Base-by-base conservation (phyloP, 179 eudicot genomes). In the Carnegiea gigantea region DNA sequence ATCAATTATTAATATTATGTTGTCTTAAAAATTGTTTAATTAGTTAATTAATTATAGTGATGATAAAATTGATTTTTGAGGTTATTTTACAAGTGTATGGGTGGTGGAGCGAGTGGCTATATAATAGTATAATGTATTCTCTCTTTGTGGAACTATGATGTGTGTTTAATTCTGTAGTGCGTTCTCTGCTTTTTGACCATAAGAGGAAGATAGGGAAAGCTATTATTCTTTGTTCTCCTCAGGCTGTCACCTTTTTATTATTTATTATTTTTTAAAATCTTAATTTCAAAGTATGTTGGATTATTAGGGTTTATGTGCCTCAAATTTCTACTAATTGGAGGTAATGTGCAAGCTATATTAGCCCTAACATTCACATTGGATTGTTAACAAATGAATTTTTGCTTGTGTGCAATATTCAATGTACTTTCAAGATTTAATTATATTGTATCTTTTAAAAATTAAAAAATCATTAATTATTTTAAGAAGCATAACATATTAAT, bases 81-180 rank as follows among this genome's bases (percentile, higher is more conserved):
- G 59, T 15, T 20, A 51, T 75, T 30, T 30, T 77, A 70, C 77
- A 78, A 57, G 78, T 70, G 76, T 70, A 60, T 80, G 82, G 84
- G 65, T 65, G 84, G 82, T 84, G 86, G 86, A 51, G 78, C 48
- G 81, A 51, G 78, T 43, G 81, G 70, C n/a, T 57, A 76, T 73
- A 76, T 24, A 73, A 76, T 24, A 73, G 30, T 81, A 79, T 17
- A 60, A 83, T 84, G 80, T 84, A 81, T 82, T 86, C 83, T 73
- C 67, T 67, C 73, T 59, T 86, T 79, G 87, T 86, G 89, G 89
- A 86, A 86, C 44, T 84, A 82, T 86, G 89, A 86, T 79, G 82
- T 86, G 73, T 70, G 88, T 65, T 75, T 33, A 33, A 33, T 33
- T 67, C 51, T 78, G 13, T 54, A 20, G 82, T 85, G 78, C 83